Percentiles rank a stretch among this genome's conserved stretches.
phyloP scores from a whole-genome alignment of 306 rosid species.

The Rosa persica region DNA sequence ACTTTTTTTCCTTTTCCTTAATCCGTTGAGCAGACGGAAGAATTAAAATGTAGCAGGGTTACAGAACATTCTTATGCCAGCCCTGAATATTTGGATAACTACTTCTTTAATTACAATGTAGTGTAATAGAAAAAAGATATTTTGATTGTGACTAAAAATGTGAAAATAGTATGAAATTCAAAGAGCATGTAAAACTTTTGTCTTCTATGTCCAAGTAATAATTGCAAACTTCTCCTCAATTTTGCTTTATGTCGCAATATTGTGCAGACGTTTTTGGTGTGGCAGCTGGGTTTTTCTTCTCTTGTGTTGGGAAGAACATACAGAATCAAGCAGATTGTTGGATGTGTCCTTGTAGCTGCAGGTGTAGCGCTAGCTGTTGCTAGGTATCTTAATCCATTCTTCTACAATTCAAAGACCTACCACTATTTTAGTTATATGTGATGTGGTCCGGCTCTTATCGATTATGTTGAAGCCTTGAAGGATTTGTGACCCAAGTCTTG shows the following conservation, averaged over 20 bases:
- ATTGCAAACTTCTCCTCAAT: constrained; percentile 17
- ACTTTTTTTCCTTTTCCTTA: neutral
- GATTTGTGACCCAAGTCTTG: neutral
- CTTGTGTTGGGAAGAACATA: constrained; percentile 64
- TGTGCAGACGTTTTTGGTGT: constrained; percentile 85
- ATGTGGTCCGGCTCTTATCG: neutral
- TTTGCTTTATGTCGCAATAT: constrained; percentile 20
- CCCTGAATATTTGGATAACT: neutral
- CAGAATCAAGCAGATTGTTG: constrained; percentile 64
- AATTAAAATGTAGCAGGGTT: neutral
- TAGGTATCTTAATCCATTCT: constrained; percentile 52
- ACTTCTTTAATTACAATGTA: neutral
- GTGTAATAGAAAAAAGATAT: neutral
- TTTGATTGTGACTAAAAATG: neutral
- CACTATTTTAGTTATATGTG: neutral
- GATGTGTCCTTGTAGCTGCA: constrained; percentile 72
- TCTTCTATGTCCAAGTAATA: neutral
- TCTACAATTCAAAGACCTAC: constrained; percentile 6
- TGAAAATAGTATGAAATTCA: neutral
- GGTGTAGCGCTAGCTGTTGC: constrained; percentile 77
- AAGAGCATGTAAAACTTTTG: no score
- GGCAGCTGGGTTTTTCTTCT: constrained; percentile 80
- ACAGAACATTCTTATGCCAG: neutral
- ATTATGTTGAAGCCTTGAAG: neutral
- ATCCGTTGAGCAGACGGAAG: neutral